Base-by-base conservation (phyloP, 257 asterid genomes). In the Nicotiana knightiana region DNA sequence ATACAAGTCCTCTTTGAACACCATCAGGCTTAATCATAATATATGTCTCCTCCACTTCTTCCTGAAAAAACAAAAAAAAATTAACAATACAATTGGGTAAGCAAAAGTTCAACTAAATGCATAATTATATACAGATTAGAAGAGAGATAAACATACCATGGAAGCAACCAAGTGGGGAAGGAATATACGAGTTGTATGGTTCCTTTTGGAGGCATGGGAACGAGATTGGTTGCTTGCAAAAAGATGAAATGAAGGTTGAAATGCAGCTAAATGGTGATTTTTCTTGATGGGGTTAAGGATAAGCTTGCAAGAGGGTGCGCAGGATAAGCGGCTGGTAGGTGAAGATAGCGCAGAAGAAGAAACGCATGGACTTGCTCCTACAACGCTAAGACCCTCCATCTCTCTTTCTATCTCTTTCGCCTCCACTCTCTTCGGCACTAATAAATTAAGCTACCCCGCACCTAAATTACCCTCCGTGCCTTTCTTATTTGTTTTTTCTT, bases 21-120 rank as follows among this genome's bases (percentile, higher is more conserved):
- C 99, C 99, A 78, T 95, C 99, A 6, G 99, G 98, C 89, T 93
- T 95, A 82, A 95, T 90, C 99, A 95, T 95, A 57, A 95, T 91
- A 73, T 95, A 95, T 78, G 91, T 92, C 87, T 90, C 90, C 65
- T 95, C 97, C 87, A 90, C 97, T 81, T 86, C 83, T 46, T 86
- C 93, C 97, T 93, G 89, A 21, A 78, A 81, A 68, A 32, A n/a
- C 59, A 71, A 83, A 3, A 21, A 77, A 73, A 76, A 30, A 8
- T 32, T 3, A 75, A 18, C 17, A 53, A 71, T 53, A 1, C 37
- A 65, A 81, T 51, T 33, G 76, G 67, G 67, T 8, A 51, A 46
- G 37, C n/a, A 32, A 51, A 21, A 30, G n/a, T 46, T 12, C 57
- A 76, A 78, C 7, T 33, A 32, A 46, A 16, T 9, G 17, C 81